Conservation (phyloP, 108 stramenopile species). For the Skeletonema costatum region DNA sequence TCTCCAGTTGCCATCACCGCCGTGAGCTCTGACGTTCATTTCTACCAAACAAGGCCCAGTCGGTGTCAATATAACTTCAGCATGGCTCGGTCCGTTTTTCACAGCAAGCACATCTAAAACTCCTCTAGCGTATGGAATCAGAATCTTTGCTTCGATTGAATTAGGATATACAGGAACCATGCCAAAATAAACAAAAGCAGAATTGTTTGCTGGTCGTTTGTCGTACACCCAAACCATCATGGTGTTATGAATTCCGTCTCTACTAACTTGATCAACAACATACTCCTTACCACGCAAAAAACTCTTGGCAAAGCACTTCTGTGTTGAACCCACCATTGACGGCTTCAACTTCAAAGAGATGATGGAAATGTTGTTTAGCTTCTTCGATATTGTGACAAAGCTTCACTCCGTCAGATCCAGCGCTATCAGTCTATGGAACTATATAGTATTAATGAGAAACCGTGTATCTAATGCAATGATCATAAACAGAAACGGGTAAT, state of each 20-base stretch:
- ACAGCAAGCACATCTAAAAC: conserved; percentile 83
- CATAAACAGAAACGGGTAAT: too few relatives aligned
- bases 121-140: conserved; percentile 78
- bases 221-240: conserved; percentile 91
- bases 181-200: conserved; percentile 86
- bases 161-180: conserved; percentile 74
- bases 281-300: conserved; percentile 67
- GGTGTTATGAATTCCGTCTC: conserved; percentile 90
- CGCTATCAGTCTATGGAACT: conserved; percentile 46
- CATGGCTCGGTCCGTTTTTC: conserved; percentile 72
- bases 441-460: too few relatives aligned
- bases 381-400: conserved; percentile 48
- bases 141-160: conserved; percentile 73
- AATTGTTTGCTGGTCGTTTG: conserved; percentile 82
- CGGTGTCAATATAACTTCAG: conserved; percentile 74
- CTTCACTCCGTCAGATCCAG: conserved; percentile 70
- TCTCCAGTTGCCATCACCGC: conserved; percentile 93
- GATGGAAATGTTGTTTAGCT: conserved; percentile 51
- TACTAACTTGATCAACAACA: conserved; percentile 51
- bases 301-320: conserved; percentile 84
- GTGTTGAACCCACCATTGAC: conserved; percentile 17
- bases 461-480: too few relatives aligned
- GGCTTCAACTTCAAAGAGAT: conserved; percentile 54
- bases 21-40: conserved; percentile 82
- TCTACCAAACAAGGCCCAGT: conserved; percentile 91